Conservation (phyloP, 2,329 filamentous ascomycete species). For the Madurella mycetomatis region DNA sequence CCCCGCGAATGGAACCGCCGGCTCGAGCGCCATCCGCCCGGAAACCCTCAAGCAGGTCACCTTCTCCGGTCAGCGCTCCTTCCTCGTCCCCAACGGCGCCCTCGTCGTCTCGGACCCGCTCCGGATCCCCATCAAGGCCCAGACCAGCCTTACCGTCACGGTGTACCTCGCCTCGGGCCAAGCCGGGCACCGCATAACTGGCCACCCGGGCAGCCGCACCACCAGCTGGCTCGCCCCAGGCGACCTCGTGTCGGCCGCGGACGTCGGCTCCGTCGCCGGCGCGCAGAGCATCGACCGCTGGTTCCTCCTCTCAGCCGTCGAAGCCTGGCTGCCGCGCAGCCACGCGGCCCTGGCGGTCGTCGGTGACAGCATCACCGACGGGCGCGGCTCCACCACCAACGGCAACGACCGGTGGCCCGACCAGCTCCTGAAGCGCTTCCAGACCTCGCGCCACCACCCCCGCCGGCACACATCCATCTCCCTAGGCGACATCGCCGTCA, state of each 20-base stretch:
- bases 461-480: conserved; percentile 23
- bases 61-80: conserved; percentile 49
- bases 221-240: conserved; percentile 52
- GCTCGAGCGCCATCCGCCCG: conserved; percentile 44
- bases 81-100: conserved; percentile 50
- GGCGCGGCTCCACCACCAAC: conserved; percentile 55
- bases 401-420: conserved; percentile 48
- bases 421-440: conserved; percentile 41
- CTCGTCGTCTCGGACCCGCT: conserved; percentile 57
- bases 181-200: conserved; percentile 50
- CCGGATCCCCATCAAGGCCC: conserved; percentile 43
- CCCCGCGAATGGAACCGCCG: conserved; percentile 47
- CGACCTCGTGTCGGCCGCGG: conserved; percentile 42
- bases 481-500: conserved; percentile 40
- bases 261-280: conserved; percentile 32
- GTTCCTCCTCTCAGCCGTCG: conserved; percentile 57
- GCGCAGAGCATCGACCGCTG: conserved; percentile 40
- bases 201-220: conserved; percentile 58
- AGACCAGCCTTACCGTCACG: conserved; percentile 49
- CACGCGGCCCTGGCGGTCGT: conserved; percentile 50
- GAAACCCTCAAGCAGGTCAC: conserved; percentile 47
- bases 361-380: conserved; percentile 65
- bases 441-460: conserved; percentile 32
- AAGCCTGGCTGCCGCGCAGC: conserved; percentile 44
- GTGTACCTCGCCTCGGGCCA: conserved; percentile 57